Base-by-base conservation (phyloP, 2,329 filamentous ascomycete genomes). In the Aspergillus vadensis region DNA sequence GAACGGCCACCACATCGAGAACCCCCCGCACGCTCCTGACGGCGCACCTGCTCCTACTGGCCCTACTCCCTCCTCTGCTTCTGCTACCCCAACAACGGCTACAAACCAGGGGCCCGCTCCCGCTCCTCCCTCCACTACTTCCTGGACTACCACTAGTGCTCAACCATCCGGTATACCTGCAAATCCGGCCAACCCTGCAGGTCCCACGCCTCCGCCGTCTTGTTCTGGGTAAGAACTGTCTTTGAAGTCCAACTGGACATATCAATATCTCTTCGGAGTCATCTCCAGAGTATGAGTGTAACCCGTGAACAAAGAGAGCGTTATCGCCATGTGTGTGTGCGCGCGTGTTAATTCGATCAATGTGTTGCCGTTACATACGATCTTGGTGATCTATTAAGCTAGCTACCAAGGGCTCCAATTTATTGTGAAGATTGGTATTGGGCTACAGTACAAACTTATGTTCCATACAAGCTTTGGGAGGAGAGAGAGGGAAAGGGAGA, bases 81-180 rank as follows among this genome's bases (percentile, higher is more conserved):
- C 44, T 14, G 17, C 41, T n/a, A 17, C 59, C 36, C 21, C 38
- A 1, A 21, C 63, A 58, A 25, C 66, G 63, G 44, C 53, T 30
- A 57, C 47, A 43, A 23, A 54, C 59, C 7, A 65, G 63, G 32
- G 65, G 68, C 15, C 72, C 68, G 9, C 25, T 14, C 19, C 19
- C 15, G 9, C 70, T 69, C 48, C 59, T 70, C 27, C 65, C 69
- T 23, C 62, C 66, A 17, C 66, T 27, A 44, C 21, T 69, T 1
- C 68, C 69, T 7, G 67, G 64, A 4, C 67, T 67, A 38, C 70
- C 65, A 6, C 68, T 69, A 38, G 70, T 65, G 3, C 67, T 65
- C 60, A 62, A 14, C 63, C 64, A 32, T 55, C 59, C 17, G 41
- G 57, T 9, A 65, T 64, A 27, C 63, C 69, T 9, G 72, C 69